Conservation (phyloP, 2,329 filamentous ascomycete species). For the Cladosporium austrohemisphaericum region DNA sequence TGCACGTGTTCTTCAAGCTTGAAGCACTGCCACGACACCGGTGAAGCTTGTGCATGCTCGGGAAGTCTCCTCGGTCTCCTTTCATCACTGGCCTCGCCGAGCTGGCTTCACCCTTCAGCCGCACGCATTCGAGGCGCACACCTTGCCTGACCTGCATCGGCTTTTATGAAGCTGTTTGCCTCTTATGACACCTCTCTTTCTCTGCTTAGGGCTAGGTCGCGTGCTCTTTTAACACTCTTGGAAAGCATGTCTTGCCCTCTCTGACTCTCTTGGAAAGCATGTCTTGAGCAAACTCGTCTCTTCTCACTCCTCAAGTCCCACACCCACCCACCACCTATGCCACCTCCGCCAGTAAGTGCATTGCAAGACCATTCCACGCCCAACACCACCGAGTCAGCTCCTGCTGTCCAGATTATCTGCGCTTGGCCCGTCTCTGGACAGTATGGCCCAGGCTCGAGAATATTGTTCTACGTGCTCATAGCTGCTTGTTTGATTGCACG, state of each 20-base stretch:
- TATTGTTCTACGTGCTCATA: slow-evolving; percentile 62
- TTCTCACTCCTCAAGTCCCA: not conserved
- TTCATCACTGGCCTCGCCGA: not conserved
- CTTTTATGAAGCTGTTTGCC: not conserved
- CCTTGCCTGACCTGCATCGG: not conserved
- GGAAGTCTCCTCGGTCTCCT: no score
- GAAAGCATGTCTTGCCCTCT: not conserved
- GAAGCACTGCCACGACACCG: not conserved
- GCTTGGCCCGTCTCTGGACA: slow-evolving; percentile 57
- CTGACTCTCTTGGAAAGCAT: not conserved
- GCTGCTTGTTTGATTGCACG: slow-evolving; percentile 61
- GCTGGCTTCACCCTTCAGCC: not conserved
- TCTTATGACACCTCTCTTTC: slow-evolving; percentile 1
- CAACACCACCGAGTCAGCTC: not conserved
- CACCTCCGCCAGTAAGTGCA: not conserved
- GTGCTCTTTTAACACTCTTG: slow-evolving; percentile 2
- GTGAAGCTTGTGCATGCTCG: no score
- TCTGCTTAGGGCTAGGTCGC: not conserved
- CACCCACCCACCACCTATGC: not conserved
- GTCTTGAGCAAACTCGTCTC: not conserved
- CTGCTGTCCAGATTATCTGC: slow-evolving; percentile 48
- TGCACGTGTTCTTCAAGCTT: no score
- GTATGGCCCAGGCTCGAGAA: slow-evolving; percentile 53
- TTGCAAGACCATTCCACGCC: not conserved
- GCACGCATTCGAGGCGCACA: not conserved